Base-by-base conservation (phyloP, 805 yeast species). In the Lachancea mirantina region DNA sequence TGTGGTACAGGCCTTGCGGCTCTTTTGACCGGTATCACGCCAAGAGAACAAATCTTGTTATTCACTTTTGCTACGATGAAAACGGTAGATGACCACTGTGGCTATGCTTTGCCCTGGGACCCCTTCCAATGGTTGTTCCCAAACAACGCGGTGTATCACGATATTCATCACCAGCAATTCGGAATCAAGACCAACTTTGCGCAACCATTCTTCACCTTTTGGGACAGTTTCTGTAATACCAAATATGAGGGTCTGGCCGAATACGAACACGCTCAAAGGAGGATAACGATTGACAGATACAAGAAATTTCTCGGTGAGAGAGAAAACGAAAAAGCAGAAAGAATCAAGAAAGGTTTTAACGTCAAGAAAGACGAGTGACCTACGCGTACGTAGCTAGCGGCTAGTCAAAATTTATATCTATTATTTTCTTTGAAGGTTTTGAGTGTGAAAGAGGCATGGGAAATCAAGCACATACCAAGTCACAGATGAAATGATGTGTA, bases 1-100 rank as follows among this genome's bases (percentile, higher is more conserved):
- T 55, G 79, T 17, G 98, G 98, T 4, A 84, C 96, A 0, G 97
- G 95, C 23, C 44, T 89, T 22, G 89, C 95, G 2, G 70, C 77
- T 38, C 43, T 83, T 23, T 41, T 74, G 6, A 70, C 82, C 1
- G 66, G 70, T 2, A 64, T 92, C 41, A 63, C 82, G 3, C 82
- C 85, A 29, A 75, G 95, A 37, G 97, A 92, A 61, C 65, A 79
- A 32, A 63, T 82, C 14, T 44, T 81, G 8, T 63, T 92, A 35
- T 92, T 68, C 61, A 76, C 89, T 2, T 84, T 92, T 56, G 84
- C 96, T 10, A 92, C 98, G 2, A 60, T 92, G 72, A 92, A 92
- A 60, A 92, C 98, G 1, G 95, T 92, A 30, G 97, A 92, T 57
- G 98, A 92, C 58, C 98, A 92, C 61, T 92, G 97, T 59, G 98